Percentiles rank a stretch among this genome's conserved stretches.
Conservation (phyloP, 2,329 filamentous ascomycete species). For the Lachnum nothofagi region DNA sequence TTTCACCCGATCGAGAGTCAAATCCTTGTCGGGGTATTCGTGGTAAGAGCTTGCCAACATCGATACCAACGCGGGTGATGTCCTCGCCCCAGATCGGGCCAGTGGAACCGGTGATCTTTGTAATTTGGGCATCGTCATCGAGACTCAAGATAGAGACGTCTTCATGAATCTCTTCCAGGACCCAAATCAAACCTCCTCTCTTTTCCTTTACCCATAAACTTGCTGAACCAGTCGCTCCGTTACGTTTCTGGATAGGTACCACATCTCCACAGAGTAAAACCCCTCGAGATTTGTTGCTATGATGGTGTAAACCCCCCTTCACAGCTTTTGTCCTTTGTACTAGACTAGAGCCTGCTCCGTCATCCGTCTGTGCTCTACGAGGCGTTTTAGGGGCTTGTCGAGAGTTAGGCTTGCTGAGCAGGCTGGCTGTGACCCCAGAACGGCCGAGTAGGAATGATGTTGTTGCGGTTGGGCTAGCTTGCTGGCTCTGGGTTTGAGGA, state of each 20-base stretch:
- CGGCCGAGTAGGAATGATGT: constrained; percentile 62
- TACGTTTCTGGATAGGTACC: constrained; percentile 95
- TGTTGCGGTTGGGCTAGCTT: constrained; percentile 32
- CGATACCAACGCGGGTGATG: constrained; percentile 59
- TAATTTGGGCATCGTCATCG: constrained; percentile 71
- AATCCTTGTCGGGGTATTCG: constrained; percentile 73
- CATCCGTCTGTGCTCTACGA: constrained; percentile 60
- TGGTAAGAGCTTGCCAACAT: constrained; percentile 74
- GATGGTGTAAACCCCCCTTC: constrained; percentile 52
- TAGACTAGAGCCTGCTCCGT: constrained; percentile 48
- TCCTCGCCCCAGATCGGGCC: constrained; percentile 80
- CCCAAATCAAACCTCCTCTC: constrained; percentile 88
- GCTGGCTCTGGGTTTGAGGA: constrained; percentile 22
- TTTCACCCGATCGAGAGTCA: constrained; percentile 62
- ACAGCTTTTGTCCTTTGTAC: constrained; percentile 38
- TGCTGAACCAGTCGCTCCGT: constrained; percentile 84
- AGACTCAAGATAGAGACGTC: constrained; percentile 75
- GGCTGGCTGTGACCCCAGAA: constrained; percentile 68
- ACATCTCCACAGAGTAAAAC: constrained; percentile 94
- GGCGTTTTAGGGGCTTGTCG: constrained; percentile 44
- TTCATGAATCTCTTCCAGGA: constrained; percentile 94
- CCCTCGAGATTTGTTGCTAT: constrained; percentile 72
- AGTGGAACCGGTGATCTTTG: constrained; percentile 67
- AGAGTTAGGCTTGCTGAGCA: constrained; percentile 69
- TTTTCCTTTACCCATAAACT: constrained; percentile 99